These are phyloP conservation scores for Daldinia grandis DNA, from an alignment of 495 filamentous ascomycete genomes.

Conservation along the genomic window DNA sequence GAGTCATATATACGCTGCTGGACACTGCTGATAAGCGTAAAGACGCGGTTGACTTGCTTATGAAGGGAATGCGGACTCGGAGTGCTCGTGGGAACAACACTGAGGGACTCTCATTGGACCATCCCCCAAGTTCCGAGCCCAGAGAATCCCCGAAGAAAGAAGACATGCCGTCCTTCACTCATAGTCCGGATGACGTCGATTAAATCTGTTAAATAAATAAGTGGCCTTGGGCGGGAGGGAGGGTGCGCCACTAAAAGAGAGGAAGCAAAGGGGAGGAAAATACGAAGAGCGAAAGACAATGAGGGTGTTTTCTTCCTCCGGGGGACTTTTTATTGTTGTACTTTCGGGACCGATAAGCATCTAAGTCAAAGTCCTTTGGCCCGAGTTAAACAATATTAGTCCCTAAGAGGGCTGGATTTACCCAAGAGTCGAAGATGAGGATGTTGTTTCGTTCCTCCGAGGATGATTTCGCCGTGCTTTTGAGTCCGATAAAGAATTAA, in stretches of 20 bases:
- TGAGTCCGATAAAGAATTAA: too few species aligned
- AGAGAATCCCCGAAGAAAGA: too few species aligned
- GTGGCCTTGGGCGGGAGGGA: not conserved
- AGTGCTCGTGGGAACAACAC: too few species aligned
- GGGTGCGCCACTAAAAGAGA: not conserved
- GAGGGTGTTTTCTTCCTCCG: not conserved
- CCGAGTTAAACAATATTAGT: not conserved
- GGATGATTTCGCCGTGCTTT: too few species aligned
- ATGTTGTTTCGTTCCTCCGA: too few species aligned
- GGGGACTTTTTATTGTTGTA: not conserved
- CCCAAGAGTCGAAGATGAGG: not conserved
- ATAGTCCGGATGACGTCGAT: not conserved
- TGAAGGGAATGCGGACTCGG: too few species aligned
- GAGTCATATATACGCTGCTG: not conserved
- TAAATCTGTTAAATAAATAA: not conserved
- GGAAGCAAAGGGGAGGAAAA: not conserved
- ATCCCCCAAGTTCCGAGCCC: too few species aligned
- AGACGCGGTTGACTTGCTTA: too few species aligned
- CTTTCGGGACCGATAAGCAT: not conserved
- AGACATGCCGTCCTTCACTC: not conserved
- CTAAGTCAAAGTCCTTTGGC: not conserved
- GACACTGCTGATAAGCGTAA: not conserved
- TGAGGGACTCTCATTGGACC: too few species aligned
- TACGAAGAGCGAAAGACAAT: not conserved
- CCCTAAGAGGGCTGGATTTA: not conserved